A percentile compares a stretch with the other conserved stretches of the same genome.
Conservation (phyloP, 768 basidiomycete genomes). For the Serendipita sp. region DNA sequence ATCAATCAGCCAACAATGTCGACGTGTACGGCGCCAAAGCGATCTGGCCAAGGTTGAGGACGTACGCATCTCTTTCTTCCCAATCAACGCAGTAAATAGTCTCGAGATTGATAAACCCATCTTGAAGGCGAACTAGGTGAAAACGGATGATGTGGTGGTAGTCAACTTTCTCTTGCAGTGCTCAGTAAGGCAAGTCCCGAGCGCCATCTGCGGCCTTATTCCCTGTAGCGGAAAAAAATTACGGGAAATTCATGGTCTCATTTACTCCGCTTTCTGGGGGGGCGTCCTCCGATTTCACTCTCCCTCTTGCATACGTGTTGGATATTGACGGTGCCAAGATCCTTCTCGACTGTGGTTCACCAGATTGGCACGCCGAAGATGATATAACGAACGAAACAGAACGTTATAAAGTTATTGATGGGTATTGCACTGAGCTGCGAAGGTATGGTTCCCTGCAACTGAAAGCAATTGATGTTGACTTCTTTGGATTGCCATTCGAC, state of each 20-base stretch:
- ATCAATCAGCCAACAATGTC: constrained; percentile 11
- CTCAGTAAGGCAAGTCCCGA: background rate
- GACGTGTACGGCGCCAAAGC: constrained; percentile 14
- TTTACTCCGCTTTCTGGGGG: constrained; percentile 83
- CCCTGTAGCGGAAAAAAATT: background rate
- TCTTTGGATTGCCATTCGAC: background rate
- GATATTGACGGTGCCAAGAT: constrained; percentile 90
- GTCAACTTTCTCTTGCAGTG: background rate
- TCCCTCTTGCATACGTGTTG: constrained; percentile 68
- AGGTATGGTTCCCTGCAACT: background rate
- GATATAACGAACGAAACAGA: constrained; percentile 18
- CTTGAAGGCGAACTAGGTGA: background rate
- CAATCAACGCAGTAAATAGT: constrained; percentile 71
- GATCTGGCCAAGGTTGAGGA: constrained; percentile 13
- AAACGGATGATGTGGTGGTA: background rate
- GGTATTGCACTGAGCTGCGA: background rate
- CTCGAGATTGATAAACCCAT: constrained; percentile 28
- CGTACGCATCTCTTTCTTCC: constrained; percentile 99
- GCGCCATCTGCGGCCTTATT: background rate
- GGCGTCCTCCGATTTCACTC: constrained; percentile 44
- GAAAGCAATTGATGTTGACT: background rate
- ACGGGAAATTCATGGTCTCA: constrained; percentile 53
- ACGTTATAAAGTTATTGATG: constrained; percentile 29
- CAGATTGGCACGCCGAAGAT: constrained; percentile 62
- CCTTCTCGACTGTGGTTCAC: constrained; percentile 87